Evolutionary conservation across 345 rosid genomes (phyloP).

Genomic region (Ailanthus altissimus): DNA sequence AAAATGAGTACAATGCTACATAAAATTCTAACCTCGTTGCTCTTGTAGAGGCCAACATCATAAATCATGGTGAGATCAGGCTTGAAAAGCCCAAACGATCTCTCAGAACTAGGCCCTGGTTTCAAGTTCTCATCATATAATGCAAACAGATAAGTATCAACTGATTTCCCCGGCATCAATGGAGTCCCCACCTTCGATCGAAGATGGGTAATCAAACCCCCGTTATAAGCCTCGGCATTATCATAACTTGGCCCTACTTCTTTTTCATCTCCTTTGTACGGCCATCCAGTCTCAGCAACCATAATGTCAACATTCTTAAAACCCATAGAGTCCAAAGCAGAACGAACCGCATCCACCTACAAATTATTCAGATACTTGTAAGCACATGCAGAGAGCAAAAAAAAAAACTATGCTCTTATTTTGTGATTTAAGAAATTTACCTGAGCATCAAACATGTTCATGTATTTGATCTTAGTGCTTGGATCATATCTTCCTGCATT

Average conservation of each 20-base stretch:
- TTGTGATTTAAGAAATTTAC: slow-evolving; percentile 24
- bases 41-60: slow-evolving; percentile 69
- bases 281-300: slow-evolving; percentile 99
- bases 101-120: slow-evolving; percentile 72
- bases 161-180: slow-evolving; percentile 82
- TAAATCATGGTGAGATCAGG: slow-evolving; percentile 74
- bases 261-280: slow-evolving; percentile 75
- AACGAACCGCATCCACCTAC: slow-evolving; percentile 79
- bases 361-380: background rate
- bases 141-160: slow-evolving; percentile 85
- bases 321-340: slow-evolving; percentile 67
- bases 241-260: slow-evolving; percentile 78
- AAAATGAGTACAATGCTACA: background rate
- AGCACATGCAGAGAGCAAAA: background rate
- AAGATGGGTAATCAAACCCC: slow-evolving; percentile 79
- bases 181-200: slow-evolving; percentile 82
- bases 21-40: slow-evolving; percentile 33
- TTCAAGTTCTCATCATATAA: slow-evolving; percentile 87
- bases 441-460: slow-evolving; percentile 99
- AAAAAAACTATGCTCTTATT: background rate
- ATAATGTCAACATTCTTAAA: slow-evolving; percentile 76
- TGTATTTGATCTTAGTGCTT: slow-evolving; percentile 71
- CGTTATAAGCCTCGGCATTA: slow-evolving; percentile 82
- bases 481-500: slow-evolving; percentile 73
- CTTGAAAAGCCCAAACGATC: slow-evolving; percentile 75